A percentile compares a stretch with the other conserved stretches of the same genome.
These are phyloP conservation scores for Globisporangium radiosum DNA, from an alignment of 352 stramenopile genomes.

Conservation along the genomic window DNA sequence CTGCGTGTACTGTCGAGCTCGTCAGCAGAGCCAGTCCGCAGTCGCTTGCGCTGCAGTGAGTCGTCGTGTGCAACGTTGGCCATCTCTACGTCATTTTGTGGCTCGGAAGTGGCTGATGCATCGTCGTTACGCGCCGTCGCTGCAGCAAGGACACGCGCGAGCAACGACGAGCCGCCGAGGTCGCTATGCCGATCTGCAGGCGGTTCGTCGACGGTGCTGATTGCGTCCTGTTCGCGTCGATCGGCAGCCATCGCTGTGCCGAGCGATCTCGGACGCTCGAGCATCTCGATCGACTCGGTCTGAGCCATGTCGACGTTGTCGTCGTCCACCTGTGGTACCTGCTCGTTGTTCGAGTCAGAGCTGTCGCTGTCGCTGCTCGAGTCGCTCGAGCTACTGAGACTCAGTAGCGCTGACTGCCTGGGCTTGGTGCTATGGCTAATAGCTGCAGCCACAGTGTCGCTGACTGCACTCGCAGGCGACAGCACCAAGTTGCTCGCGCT, in stretches of 20 bases:
- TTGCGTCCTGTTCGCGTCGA: background rate
- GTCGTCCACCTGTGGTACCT: background rate
- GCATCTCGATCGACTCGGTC: background rate
- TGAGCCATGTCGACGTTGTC: background rate
- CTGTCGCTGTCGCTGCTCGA: slow-evolving; percentile 19
- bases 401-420: background rate
- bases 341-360: slow-evolving; percentile 7
- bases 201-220: background rate
- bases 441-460: background rate
- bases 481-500: background rate
- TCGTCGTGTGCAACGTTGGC: background rate
- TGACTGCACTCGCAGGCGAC: background rate
- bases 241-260: no score
- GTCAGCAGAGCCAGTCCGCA: no score
- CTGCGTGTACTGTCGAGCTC: background rate
- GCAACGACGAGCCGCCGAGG: background rate
- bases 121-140: background rate
- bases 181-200: background rate
- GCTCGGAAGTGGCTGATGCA: background rate
- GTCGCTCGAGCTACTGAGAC: slow-evolving; percentile 14
- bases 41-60: no score
- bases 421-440: background rate
- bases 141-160: background rate
- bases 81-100: background rate
- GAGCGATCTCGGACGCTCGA: no score